Conservation (phyloP, 768 basidiomycete genomes). For the Tremella mesenterica region DNA sequence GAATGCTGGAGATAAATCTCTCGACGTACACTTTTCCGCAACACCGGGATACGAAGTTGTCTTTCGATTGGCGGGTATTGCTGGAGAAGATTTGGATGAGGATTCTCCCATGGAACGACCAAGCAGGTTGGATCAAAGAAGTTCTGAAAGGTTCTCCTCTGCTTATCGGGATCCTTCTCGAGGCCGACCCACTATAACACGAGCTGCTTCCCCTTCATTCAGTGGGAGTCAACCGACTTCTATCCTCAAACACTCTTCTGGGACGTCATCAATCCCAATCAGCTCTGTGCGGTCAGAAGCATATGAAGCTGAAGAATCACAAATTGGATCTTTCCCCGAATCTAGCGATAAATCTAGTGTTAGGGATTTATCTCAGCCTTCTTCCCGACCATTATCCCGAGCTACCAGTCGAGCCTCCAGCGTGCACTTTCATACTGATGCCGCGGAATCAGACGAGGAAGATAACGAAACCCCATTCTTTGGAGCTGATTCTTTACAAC, state of each 20-base stretch:
- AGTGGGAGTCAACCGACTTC: background rate
- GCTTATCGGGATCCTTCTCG: background rate
- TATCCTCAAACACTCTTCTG: background rate
- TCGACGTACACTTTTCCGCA: conserved; percentile 36
- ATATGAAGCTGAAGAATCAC: background rate
- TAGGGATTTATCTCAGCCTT: conserved; percentile 19
- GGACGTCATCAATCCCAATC: background rate
- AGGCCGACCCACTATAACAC: background rate
- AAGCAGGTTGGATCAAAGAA: background rate
- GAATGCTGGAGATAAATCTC: conserved; percentile 31
- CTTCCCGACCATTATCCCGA: conserved; percentile 29
- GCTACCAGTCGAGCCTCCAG: conserved; percentile 25
- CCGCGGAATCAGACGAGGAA: conserved; percentile 22
- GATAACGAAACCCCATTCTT: conserved; percentile 33
- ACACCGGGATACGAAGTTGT: conserved; percentile 32
- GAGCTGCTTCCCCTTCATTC: conserved; percentile 12
- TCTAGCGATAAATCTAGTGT: conserved; percentile 8
- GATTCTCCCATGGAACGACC: conserved; percentile 17
- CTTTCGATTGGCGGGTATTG: conserved; percentile 39
- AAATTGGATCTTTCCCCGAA: background rate
- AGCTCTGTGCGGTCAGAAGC: background rate
- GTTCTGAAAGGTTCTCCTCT: conserved; percentile 4
- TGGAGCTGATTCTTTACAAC: conserved; percentile 3
- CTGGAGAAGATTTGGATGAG: conserved; percentile 33
- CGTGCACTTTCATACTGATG: conserved; percentile 13